Conservation (phyloP, 1,139 yeast genomes). For the Magnusiomyces magnusii region DNA sequence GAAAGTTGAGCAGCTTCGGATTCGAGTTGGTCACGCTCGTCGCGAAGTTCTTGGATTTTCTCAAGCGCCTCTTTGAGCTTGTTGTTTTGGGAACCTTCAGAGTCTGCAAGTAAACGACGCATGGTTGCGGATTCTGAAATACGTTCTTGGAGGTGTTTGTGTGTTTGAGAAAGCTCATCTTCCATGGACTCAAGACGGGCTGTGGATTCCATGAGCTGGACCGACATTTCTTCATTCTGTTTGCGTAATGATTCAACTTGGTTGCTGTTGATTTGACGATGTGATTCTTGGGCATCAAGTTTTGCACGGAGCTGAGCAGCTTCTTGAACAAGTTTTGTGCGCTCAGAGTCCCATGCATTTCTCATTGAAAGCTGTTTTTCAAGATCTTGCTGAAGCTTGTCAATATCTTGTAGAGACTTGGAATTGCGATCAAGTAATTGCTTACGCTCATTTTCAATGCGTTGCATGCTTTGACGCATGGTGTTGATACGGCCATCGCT, state of each 20-base stretch:
- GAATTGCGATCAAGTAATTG: constrained; percentile 10
- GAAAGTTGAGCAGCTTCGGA: constrained; percentile 43
- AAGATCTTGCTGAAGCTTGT: constrained; percentile 24
- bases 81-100: constrained; percentile 50
- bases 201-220: constrained; percentile 59
- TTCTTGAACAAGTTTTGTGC: constrained; percentile 37
- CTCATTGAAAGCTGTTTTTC: constrained; percentile 14
- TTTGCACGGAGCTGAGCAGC: constrained; percentile 41
- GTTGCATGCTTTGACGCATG: constrained; percentile 24
- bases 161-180: constrained; percentile 71
- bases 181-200: constrained; percentile 59
- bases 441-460: constrained; percentile 27
- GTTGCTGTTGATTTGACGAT: constrained; percentile 6
- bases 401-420: constrained; percentile 20
- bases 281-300: constrained; percentile 35
- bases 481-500: constrained; percentile 25
- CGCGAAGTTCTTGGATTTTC: constrained; percentile 39
- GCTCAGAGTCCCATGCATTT: constrained; percentile 16
- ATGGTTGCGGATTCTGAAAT: constrained; percentile 69
- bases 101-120: constrained; percentile 59
- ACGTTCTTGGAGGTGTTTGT: constrained; percentile 68
- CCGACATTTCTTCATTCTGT: constrained; percentile 69
- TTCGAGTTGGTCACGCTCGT: constrained; percentile 56
- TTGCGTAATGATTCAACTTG: constrained; percentile 48
- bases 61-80: constrained; percentile 43